A percentile compares a stretch with the other conserved stretches of the same genome.
Conservation (phyloP, 129 eudicot genomes). For the Lactuca sativa region DNA sequence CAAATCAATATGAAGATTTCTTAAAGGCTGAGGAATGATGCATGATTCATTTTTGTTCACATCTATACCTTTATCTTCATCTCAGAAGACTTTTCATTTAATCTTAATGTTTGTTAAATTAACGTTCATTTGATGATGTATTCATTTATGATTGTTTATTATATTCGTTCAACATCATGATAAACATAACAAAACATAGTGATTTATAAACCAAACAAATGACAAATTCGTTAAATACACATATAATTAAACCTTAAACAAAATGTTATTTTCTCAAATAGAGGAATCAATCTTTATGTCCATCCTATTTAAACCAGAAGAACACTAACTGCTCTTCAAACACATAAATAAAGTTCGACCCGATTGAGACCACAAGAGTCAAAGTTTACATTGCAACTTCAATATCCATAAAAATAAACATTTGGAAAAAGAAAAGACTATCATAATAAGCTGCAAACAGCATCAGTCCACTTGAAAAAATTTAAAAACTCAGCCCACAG, state of each 20-base stretch:
- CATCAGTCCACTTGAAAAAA: conserved; percentile 22
- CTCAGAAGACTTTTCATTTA: too few relatives aligned
- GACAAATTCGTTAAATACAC: background rate
- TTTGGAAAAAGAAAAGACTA: conserved; percentile 21
- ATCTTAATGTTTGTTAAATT: too few relatives aligned
- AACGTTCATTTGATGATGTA: too few relatives aligned
- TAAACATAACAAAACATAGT: too few relatives aligned
- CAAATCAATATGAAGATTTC: too few relatives aligned
- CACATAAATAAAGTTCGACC: conserved; percentile 30
- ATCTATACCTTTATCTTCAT: too few relatives aligned
- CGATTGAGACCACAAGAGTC: conserved; percentile 20
- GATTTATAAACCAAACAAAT: too few relatives aligned
- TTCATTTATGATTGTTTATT: too few relatives aligned
- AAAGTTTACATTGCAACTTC: conserved; percentile 15
- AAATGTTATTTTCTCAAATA: background rate
- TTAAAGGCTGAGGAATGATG: too few relatives aligned
- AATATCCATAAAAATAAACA: conserved; percentile 22
- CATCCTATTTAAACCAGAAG: conserved; percentile 28
- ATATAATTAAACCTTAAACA: background rate
- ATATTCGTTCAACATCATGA: too few relatives aligned
- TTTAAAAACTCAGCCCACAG: background rate
- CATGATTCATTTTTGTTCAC: too few relatives aligned
- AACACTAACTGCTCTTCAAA: conserved; percentile 30
- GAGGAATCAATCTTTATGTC: conserved; percentile 25
- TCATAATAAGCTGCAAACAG: conserved; percentile 32